Percentiles rank a stretch among this genome's conserved stretches.
phyloP scores from a whole-genome alignment of 352 stramenopile species.

The Blastocystis hominis region DNA sequence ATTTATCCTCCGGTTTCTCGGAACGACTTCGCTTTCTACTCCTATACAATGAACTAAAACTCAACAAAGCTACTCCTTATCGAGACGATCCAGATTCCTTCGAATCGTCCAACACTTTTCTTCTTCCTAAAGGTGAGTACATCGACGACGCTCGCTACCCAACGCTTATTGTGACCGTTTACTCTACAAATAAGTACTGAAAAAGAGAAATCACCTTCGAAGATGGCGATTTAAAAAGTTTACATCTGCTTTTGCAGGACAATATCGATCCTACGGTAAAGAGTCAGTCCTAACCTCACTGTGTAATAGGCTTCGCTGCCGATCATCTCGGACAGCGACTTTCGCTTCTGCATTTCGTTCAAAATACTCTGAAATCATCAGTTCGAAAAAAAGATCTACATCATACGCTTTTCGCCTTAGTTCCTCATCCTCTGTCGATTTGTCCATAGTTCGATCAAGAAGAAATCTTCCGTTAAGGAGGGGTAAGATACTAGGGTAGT shows the following conservation, averaged over 20 bases:
- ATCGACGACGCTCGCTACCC: neutral
- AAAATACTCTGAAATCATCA: neutral
- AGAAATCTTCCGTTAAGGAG: neutral
- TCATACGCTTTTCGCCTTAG: constrained; percentile 10
- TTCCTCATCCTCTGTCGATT: neutral
- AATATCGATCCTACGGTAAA: constrained; percentile 11
- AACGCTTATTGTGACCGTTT: constrained; percentile 31
- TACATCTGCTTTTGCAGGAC: constrained; percentile 19
- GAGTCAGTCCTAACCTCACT: neutral
- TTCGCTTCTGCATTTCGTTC: constrained; percentile 15
- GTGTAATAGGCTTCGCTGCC: constrained; percentile 7
- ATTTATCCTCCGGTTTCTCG: neutral
- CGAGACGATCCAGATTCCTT: constrained; percentile 31
- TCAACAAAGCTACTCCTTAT: neutral
- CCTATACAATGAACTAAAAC: neutral
- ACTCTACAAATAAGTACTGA: neutral
- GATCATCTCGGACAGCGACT: neutral
- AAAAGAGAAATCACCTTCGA: neutral
- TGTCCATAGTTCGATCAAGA: neutral
- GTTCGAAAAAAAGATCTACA: neutral
- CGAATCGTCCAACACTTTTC: constrained; percentile 52
- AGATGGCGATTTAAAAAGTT: constrained; percentile 31
- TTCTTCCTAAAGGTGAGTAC: constrained; percentile 10
- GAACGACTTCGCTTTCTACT: neutral
- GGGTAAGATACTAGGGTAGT: too few species aligned